Evolutionary conservation across 768 basidiomycete species (phyloP).

Genomic region (Russula compacta): DNA sequence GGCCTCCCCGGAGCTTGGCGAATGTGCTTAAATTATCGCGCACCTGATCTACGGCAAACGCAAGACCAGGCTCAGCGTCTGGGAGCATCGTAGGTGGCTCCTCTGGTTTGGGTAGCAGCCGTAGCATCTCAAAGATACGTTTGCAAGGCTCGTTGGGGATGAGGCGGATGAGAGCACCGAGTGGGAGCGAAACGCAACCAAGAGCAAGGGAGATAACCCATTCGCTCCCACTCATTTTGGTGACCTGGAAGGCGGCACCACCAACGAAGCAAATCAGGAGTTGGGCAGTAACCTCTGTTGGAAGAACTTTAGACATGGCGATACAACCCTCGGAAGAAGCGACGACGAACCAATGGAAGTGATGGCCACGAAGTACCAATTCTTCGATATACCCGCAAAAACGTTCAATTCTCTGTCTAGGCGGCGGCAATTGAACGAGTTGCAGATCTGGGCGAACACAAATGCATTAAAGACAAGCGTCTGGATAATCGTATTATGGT

Average conservation of each 20-base stretch:
- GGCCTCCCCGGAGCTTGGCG: slow-evolving; percentile 77
- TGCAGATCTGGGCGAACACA: slow-evolving; percentile 96
- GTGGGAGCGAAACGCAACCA: slow-evolving; percentile 78
- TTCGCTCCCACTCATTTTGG: slow-evolving; percentile 64
- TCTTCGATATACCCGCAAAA: slow-evolving; percentile 70
- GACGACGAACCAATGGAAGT: slow-evolving; percentile 67
- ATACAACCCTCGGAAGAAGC: neutral
- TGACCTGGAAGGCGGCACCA: slow-evolving; percentile 86
- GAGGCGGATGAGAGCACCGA: slow-evolving; percentile 72
- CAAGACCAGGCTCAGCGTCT: slow-evolving; percentile 57
- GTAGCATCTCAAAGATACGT: slow-evolving; percentile 41
- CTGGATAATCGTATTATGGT: slow-evolving; percentile 46
- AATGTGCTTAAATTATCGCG: slow-evolving; percentile 84
- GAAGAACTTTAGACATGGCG: neutral
- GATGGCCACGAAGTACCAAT: slow-evolving; percentile 78
- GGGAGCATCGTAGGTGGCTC: slow-evolving; percentile 54
- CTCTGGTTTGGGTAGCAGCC: slow-evolving; percentile 56
- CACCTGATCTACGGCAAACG: slow-evolving; percentile 70
- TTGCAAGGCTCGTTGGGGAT: slow-evolving; percentile 79
- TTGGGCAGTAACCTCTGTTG: slow-evolving; percentile 76
- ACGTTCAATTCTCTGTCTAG: slow-evolving; percentile 83
- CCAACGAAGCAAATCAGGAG: slow-evolving; percentile 86
- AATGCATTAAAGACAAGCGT: slow-evolving; percentile 98
- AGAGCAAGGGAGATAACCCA: slow-evolving; percentile 92
- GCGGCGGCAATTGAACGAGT: slow-evolving; percentile 85